phyloP scores from a whole-genome alignment of 495 filamentous ascomycete species.

The Xylaria castorea region DNA sequence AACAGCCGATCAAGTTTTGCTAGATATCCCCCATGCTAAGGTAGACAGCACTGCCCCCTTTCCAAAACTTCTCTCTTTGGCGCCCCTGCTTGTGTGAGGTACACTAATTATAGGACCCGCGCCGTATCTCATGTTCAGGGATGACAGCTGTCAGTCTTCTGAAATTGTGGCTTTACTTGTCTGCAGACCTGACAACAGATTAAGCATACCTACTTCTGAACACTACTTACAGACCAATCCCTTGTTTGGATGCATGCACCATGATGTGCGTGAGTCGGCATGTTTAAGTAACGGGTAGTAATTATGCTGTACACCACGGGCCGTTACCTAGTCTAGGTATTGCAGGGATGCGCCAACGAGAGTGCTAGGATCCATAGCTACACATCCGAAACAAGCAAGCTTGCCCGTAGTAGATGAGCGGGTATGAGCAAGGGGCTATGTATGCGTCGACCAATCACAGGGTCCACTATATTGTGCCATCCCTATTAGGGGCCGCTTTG shows the following conservation, averaged over 20 bases:
- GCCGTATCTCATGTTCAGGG: neutral
- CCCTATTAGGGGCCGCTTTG: conserved; percentile 5
- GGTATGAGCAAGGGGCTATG: neutral
- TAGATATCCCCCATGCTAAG: neutral
- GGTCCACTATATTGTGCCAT: neutral
- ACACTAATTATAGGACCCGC: neutral
- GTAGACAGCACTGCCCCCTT: conserved; percentile 1
- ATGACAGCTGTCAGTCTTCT: neutral
- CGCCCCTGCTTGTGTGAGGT: neutral
- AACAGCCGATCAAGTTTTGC: neutral
- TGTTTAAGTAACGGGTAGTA: neutral
- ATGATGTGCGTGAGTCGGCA: neutral
- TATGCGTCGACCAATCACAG: conserved; percentile 12
- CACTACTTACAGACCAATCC: neutral
- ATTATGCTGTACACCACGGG: neutral
- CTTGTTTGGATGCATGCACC: conserved; percentile 4
- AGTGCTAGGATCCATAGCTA: conserved; percentile 2
- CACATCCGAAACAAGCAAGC: conserved; percentile 22
- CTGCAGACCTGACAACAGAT: neutral
- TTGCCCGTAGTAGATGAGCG: neutral
- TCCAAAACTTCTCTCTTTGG: neutral
- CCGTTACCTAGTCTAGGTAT: neutral
- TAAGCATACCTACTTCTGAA: neutral
- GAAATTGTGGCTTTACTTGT: neutral
- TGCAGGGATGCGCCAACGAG: conserved; percentile 10